These are phyloP conservation scores for Aeminium ludgeri DNA, from an alignment of 495 filamentous ascomycete species.

Conservation along the genomic window DNA sequence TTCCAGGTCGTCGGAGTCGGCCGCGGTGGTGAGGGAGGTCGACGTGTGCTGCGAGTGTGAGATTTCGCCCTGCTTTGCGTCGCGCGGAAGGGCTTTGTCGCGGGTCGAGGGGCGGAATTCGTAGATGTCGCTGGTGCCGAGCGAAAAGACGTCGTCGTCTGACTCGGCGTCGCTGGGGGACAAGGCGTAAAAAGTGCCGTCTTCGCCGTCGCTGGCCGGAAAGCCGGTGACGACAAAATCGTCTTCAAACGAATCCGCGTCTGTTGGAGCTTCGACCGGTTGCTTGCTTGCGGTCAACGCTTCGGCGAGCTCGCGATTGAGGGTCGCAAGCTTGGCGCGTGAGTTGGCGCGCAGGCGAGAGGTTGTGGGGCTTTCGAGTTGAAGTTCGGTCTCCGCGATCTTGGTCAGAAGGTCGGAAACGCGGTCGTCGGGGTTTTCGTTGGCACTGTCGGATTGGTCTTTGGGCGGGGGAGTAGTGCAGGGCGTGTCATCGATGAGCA, in stretches of 20 bases:
- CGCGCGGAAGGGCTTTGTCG: no score
- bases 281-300: background rate
- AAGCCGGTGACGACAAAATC: constrained; percentile 3
- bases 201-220: constrained; percentile 5
- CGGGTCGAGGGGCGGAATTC: constrained; percentile 2
- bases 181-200: background rate
- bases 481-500: constrained; percentile 9
- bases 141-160: background rate
- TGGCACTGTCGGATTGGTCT: no score
- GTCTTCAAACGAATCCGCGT: background rate
- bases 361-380: constrained; percentile 6
- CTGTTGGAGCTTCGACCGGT: no score
- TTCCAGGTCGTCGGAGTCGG: no score
- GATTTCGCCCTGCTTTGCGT: background rate
- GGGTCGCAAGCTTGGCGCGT: constrained; percentile 5
- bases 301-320: constrained; percentile 8
- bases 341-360: constrained; percentile 1
- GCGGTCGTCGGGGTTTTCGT: background rate
- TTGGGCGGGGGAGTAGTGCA: no score
- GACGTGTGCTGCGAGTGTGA: no score
- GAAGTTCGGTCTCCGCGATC: constrained; percentile 12
- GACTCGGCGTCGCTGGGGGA: background rate
- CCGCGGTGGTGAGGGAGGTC: no score
- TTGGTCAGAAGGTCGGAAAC: constrained; percentile 3
- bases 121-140: background rate